Percentiles rank a stretch among this genome's conserved stretches.
Conservation (phyloP, 345 rosid species). For the Gossypium thurberi region DNA sequence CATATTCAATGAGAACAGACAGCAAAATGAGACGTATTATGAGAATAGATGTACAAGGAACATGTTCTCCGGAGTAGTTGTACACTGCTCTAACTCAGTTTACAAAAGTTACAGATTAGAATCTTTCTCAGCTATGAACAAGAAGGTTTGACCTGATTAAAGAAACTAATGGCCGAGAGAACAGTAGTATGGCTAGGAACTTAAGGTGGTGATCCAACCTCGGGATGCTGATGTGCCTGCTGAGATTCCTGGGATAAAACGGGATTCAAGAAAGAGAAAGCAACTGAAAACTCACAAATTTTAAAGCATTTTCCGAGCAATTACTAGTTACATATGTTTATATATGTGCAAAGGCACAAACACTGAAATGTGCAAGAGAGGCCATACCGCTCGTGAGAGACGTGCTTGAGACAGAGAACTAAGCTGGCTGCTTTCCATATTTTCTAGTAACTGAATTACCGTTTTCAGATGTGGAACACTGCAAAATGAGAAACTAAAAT, state of each 20-base stretch:
- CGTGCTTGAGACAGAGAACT: conserved; percentile 34
- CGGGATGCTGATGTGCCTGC: not conserved
- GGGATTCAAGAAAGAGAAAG: not conserved
- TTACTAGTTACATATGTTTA: not conserved
- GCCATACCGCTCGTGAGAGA: conserved; percentile 5
- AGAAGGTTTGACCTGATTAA: not conserved
- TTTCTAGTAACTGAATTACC: conserved; percentile 45
- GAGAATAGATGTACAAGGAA: not conserved
- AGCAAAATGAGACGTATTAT: not conserved
- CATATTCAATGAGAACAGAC: not conserved
- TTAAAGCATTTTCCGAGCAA: not conserved
- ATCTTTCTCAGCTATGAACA: not conserved
- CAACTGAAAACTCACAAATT: not conserved
- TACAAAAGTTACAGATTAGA: not conserved
- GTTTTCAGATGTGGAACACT: conserved; percentile 59
- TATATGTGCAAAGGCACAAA: not conserved
- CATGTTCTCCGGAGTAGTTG: not conserved
- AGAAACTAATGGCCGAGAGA: not conserved
- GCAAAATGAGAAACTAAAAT: conserved; percentile 20
- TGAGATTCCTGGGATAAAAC: not conserved
- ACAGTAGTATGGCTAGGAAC: not conserved
- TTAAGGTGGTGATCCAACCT: not conserved
- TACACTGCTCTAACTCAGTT: not conserved
- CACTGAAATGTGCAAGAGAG: not conserved
- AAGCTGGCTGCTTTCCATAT: conserved; percentile 61